Evolutionary conservation across 2,329 filamentous ascomycete species (phyloP).

Genomic region (Aspergillus sp.): DNA sequence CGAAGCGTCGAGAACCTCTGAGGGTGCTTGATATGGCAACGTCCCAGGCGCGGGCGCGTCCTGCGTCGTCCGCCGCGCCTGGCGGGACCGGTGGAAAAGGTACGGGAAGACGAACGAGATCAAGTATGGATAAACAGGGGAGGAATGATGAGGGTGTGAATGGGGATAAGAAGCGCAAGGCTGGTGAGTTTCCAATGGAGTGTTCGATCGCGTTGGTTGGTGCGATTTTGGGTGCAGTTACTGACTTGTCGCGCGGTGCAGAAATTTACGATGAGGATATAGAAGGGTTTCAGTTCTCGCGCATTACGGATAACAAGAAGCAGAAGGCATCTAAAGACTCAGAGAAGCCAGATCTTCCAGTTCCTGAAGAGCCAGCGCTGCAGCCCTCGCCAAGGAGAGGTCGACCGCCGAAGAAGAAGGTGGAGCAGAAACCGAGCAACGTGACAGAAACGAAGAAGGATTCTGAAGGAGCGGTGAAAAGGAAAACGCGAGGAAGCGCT

Average conservation of each 20-base stretch:
- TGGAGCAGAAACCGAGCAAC: conserved; percentile 19
- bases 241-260: conserved; percentile 21
- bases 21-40: conserved; percentile 38
- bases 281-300: conserved; percentile 74
- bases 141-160: conserved; percentile 14
- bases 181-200: conserved; percentile 35
- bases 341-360: conserved; percentile 36
- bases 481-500: conserved; percentile 26
- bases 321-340: conserved; percentile 49
- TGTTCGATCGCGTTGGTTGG: neutral
- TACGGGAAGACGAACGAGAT: conserved; percentile 26
- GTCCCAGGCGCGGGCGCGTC: conserved; percentile 38
- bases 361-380: conserved; percentile 35
- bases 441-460: conserved; percentile 19
- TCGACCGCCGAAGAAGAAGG: conserved; percentile 45
- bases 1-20: conserved; percentile 39
- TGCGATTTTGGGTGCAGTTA: conserved; percentile 1
- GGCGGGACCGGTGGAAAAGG: conserved; percentile 22
- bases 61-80: conserved; percentile 29
- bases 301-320: conserved; percentile 65
- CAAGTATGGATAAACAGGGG: conserved; percentile 37
- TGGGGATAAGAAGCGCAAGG: conserved; percentile 43
- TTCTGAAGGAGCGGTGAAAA: conserved; percentile 23
- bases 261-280: conserved; percentile 68
- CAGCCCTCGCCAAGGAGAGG: conserved; percentile 37